Evolutionary conservation across 352 stramenopile species (phyloP), one percentile per base, ranked within the genome.

Genomic region (Globisporangium paroecandrum): DNA sequence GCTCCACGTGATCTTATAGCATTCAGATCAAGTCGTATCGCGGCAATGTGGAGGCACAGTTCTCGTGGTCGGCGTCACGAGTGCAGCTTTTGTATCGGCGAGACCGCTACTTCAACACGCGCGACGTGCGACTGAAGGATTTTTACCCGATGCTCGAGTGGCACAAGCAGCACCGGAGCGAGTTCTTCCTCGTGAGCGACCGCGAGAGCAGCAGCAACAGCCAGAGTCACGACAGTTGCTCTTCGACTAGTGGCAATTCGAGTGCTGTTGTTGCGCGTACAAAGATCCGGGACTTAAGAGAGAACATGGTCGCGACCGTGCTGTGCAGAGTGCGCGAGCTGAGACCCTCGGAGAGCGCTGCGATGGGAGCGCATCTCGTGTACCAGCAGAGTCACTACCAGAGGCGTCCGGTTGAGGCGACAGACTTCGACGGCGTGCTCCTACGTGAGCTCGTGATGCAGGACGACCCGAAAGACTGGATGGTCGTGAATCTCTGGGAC

Each of bases 111-210:
- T 87, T 88, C 55, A 84, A 79, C 67, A 87, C 79, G 2, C 73
- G 73, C 51, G 77, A 85, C 29, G 78, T 85, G 6, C 72, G 66
- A 8, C 47, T 91, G 34, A 80, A 79, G 22, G 74, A 85, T 38
- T 41, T 89, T 18, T 91, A 85, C 60, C 73, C 76, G 1, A 89
- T 89, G 79, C 85, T 91, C 71, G 77, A 87, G 60, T 89, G 81
- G 78, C 86, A 89, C 68, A 87, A 89, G 32, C 69, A 79, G 47
- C 69, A 88, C 66, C 81, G 77, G 60, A 66, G 78, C 57, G 68
- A 81, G 58, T 77, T 89, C 64, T 46, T 89, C 62, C 46, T 77
- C 22, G 54, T 73, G 1, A 38, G 51, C 0, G 62, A 72, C 15
- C 49, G 66, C 24, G 62, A 27, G 25, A 36, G 22, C 1, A 59